Evolutionary conservation across 352 stramenopile species (phyloP).

Genomic region (Globisporangium barbulae): DNA sequence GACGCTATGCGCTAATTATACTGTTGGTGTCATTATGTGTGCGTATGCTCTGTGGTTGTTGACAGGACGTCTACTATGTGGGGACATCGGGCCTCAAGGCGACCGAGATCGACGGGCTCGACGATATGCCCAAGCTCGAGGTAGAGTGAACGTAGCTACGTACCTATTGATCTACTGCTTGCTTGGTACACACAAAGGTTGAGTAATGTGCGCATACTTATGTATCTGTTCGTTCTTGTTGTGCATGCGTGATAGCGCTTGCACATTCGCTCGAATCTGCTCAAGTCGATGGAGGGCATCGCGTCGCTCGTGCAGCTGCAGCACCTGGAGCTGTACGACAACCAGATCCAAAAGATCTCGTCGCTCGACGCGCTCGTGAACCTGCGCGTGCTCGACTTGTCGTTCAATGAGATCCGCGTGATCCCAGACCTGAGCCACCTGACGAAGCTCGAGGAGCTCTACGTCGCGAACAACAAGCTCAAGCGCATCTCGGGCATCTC

Average conservation of each 20-base stretch:
- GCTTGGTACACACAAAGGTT: not conserved
- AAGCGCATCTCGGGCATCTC: constrained; percentile 92
- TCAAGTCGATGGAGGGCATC: constrained; percentile 79
- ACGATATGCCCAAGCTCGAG: constrained; percentile 44
- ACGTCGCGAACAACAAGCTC: constrained; percentile 98
- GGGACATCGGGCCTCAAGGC: constrained; percentile 78
- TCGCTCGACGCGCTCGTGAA: constrained; percentile 56
- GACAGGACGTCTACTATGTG: constrained; percentile 79
- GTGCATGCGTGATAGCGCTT: constrained; percentile 22
- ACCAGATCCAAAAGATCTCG: constrained; percentile 91
- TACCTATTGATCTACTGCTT: too few relatives aligned
- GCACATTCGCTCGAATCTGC: constrained; percentile 79
- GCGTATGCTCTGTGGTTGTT: not conserved
- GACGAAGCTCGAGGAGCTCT: constrained; percentile 88
- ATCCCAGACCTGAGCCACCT: constrained; percentile 83
- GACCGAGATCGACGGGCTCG: constrained; percentile 59
- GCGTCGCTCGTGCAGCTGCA: constrained; percentile 62
- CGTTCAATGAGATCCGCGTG: constrained; percentile 95
- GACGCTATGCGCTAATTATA: not conserved
- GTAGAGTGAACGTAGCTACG: constrained; percentile 10
- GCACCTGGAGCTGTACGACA: constrained; percentile 98
- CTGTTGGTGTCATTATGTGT: not conserved
- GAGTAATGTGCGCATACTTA: not conserved
- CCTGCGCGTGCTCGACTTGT: constrained; percentile 92
- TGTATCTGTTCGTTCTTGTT: not conserved